Evolutionary conservation across 768 basidiomycete species (phyloP).

Genomic region (Gelatoporia subvermispora): DNA sequence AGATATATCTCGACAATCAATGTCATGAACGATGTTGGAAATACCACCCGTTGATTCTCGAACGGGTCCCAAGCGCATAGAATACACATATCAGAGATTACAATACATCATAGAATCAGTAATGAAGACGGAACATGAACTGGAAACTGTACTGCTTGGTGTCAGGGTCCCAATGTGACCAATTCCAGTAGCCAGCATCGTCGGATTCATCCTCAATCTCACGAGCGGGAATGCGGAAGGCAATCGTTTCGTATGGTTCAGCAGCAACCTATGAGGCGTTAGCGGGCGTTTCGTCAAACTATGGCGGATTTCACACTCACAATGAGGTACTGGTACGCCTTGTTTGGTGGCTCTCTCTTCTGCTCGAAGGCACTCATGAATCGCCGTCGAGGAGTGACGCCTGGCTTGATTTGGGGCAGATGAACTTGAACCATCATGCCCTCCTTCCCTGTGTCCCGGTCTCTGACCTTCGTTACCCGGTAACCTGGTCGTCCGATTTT

Average conservation of each 20-base stretch:
- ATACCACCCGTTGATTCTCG: background rate
- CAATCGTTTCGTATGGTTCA: constrained; percentile 98
- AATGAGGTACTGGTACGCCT: constrained; percentile 95
- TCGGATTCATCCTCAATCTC: constrained; percentile 95
- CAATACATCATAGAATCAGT: constrained; percentile 21
- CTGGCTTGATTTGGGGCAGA: constrained; percentile 88
- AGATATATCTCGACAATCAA: too few species aligned
- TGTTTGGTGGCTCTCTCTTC: constrained; percentile 89
- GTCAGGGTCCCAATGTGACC: constrained; percentile 99
- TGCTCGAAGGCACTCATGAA: constrained; percentile 99
- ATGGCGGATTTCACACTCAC: constrained; percentile 44
- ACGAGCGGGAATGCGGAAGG: constrained; percentile 96
- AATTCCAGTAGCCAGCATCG: constrained; percentile 88
- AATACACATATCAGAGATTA: constrained; percentile 2
- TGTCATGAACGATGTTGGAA: too few species aligned
- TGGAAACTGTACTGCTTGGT: constrained; percentile 98
- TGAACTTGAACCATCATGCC: constrained; percentile 98
- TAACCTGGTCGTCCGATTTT: constrained; percentile 97
- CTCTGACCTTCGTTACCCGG: constrained; percentile 94
- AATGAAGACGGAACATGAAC: constrained; percentile 80
- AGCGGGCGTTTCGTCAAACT: background rate
- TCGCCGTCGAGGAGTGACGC: constrained; percentile 75
- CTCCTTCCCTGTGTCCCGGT: constrained; percentile 84
- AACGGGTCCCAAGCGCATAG: background rate
- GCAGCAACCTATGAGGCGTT: constrained; percentile 73